Conservation (phyloP, 352 stramenopile species). For the Globisporangium solare region DNA sequence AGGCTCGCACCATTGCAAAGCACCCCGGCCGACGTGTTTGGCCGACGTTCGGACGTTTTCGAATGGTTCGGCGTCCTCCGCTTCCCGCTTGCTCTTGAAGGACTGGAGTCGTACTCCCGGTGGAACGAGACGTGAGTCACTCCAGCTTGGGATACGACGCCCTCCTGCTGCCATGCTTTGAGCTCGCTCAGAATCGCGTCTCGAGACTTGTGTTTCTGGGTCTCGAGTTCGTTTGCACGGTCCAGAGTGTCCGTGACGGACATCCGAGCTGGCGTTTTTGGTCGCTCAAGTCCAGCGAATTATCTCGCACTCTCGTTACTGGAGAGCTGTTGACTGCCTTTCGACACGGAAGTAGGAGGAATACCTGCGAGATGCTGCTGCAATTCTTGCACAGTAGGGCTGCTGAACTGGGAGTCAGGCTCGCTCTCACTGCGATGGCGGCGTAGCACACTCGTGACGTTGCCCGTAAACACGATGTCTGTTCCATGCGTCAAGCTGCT, state of each 20-base stretch:
- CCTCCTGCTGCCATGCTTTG: conserved; percentile 62
- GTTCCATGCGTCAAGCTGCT: conserved; percentile 86
- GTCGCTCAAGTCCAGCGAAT: conserved; percentile 21
- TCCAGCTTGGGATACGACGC: conserved; percentile 30
- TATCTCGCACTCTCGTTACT: background rate
- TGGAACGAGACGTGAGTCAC: conserved; percentile 18
- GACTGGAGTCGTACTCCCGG: conserved; percentile 10
- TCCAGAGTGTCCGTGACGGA: conserved; percentile 81
- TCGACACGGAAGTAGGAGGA: background rate
- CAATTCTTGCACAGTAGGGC: background rate
- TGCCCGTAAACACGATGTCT: conserved; percentile 85
- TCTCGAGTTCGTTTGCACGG: conserved; percentile 59
- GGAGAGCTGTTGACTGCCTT: background rate
- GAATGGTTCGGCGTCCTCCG: conserved; percentile 10
- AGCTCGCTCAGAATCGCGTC: conserved; percentile 66
- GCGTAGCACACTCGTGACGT: conserved; percentile 79
- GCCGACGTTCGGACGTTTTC: conserved; percentile 26
- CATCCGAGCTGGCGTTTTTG: conserved; percentile 54
- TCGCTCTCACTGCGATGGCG: conserved; percentile 65
- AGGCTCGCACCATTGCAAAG: conserved; percentile 32
- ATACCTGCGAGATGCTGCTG: background rate
- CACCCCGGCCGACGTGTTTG: conserved; percentile 49
- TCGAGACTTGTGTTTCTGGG: conserved; percentile 49
- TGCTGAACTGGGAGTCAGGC: conserved; percentile 13
- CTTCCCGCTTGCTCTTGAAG: conserved; percentile 6